Percentiles rank a stretch among this genome's conserved stretches.
Conservation (phyloP, 2,329 filamentous ascomycete genomes). For the Bertia moriformis region DNA sequence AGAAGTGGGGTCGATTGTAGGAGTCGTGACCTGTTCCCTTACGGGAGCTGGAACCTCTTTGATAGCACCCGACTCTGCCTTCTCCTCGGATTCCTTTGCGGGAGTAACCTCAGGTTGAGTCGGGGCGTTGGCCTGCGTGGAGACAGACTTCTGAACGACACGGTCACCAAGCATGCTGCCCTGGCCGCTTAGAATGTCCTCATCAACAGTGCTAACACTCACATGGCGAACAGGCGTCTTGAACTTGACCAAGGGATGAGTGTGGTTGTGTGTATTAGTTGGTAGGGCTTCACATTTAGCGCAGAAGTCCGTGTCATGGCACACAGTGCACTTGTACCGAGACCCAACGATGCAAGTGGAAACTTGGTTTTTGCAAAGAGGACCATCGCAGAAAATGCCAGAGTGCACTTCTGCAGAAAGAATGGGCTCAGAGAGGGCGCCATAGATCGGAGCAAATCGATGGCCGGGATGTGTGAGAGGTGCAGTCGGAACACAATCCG, state of each 20-base stretch:
- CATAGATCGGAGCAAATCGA: conserved; percentile 51
- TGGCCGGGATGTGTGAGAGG: conserved; percentile 63
- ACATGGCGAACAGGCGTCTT: conserved; percentile 83
- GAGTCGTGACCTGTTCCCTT: too few species aligned
- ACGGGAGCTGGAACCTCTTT: neutral
- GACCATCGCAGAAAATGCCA: conserved; percentile 90
- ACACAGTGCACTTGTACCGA: conserved; percentile 95
- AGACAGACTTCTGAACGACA: conserved; percentile 31
- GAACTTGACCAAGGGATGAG: conserved; percentile 95
- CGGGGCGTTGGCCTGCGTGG: conserved; percentile 22
- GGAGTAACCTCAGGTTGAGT: conserved; percentile 12
- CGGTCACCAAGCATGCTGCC: conserved; percentile 30
- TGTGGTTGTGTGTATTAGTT: conserved; percentile 73
- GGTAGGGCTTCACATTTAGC: conserved; percentile 84
- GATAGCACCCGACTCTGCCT: neutral
- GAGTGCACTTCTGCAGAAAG: conserved; percentile 44
- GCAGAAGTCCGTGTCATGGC: conserved; percentile 89
- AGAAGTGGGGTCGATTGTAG: neutral
- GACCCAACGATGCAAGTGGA: conserved; percentile 68
- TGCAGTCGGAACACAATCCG: conserved; percentile 55
- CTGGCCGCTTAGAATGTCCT: conserved; percentile 33
- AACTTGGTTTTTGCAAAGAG: conserved; percentile 56
- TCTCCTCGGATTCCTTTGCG: neutral
- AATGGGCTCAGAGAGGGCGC: conserved; percentile 61
- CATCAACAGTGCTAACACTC: conserved; percentile 70